Base-by-base conservation (phyloP, 2,329 filamentous ascomycete species). In the Alternaria gansuensis region DNA sequence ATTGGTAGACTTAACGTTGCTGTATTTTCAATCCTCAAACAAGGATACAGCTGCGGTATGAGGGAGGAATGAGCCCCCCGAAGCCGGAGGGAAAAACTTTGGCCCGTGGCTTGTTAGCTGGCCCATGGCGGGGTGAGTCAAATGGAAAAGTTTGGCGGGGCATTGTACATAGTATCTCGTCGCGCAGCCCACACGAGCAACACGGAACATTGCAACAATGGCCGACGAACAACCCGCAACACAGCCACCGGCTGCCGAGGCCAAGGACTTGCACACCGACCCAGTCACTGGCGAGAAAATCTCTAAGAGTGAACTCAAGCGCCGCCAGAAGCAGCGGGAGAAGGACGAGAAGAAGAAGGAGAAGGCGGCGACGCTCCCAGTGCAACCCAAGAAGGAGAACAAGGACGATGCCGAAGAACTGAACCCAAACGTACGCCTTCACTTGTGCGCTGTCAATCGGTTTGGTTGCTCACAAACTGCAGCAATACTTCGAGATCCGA, bases 401-500 rank as follows among this genome's bases (percentile, higher is more conserved):
- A 83, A 89, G 34, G 67, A 71, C n/a, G 87, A 90, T 62, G 90
- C 92, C 74, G 82, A 82, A 23, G 90, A 97, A 76, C 77, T 92
- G 73, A 91, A 87, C 68, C 88, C 89, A 43, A 92, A 91, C 76
- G 88, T 90, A 74, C 75, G 48, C 3, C 6, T 13, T 24, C 24
- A 31, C 14, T 4, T 17, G 6, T 2, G 10, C 75, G 84, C 29
- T 17, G 8, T 14, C 74, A 76, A 23, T 45, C 5, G 37, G 6
- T 1, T 13, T 10, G 9, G 9, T 7, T 50, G 43, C 62, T 71
- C 29, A 74, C 66, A 39, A 24, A 57, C 28, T 28, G 13, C 72
- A 90, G 87, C 89, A 91, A 89, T 99, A 98, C 84, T 97, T 97
- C 77, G 95, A 99, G 82, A 96, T 98, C 76, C 91, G 95, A 64